Percentiles rank a stretch among this genome's conserved stretches.
Conservation (phyloP, 2,329 filamentous ascomycete species). For the Verticillium zaregamsianum region DNA sequence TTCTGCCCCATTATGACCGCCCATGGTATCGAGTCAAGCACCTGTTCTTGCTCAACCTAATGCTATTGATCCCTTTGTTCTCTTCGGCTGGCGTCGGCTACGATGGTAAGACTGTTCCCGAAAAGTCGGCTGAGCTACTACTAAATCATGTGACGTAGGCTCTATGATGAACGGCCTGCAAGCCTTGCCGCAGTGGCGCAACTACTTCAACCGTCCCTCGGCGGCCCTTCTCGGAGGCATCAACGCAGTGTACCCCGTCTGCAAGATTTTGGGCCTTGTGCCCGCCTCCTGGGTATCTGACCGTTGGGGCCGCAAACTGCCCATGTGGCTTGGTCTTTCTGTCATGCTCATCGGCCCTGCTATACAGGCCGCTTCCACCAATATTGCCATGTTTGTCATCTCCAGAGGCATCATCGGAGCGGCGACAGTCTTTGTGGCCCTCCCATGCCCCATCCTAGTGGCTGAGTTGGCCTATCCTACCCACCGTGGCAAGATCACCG, state of each 20-base stretch:
- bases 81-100: conserved; percentile 39
- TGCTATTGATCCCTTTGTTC: conserved; percentile 36
- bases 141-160: conserved; percentile 9
- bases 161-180: conserved; percentile 38
- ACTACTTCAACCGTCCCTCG: conserved; percentile 22
- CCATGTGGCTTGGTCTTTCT: conserved; percentile 23
- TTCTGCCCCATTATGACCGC: conserved; percentile 34
- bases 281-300: conserved; percentile 21
- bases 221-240: conserved; percentile 8
- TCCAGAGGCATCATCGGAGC: conserved; percentile 28
- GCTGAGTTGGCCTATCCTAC: conserved; percentile 30
- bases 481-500: conserved; percentile 25
- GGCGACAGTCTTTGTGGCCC: conserved; percentile 22
- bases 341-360: conserved; percentile 26
- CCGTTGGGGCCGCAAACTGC: conserved; percentile 28
- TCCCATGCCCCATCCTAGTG: conserved; percentile 27
- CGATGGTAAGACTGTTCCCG: conserved; percentile 26
- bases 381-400: conserved; percentile 26
- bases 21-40: conserved; percentile 38
- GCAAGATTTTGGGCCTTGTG: conserved; percentile 8
- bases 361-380: conserved; percentile 19
- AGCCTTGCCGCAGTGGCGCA: conserved; percentile 28
- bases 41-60: conserved; percentile 37
- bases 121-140: too few species aligned
- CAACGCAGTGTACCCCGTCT: conserved; percentile 10